A percentile compares a stretch with the other conserved stretches of the same genome.
These are phyloP conservation scores for Fusarium abutilonis DNA, from an alignment of 2,329 filamentous ascomycete species.

Conservation along the genomic window DNA sequence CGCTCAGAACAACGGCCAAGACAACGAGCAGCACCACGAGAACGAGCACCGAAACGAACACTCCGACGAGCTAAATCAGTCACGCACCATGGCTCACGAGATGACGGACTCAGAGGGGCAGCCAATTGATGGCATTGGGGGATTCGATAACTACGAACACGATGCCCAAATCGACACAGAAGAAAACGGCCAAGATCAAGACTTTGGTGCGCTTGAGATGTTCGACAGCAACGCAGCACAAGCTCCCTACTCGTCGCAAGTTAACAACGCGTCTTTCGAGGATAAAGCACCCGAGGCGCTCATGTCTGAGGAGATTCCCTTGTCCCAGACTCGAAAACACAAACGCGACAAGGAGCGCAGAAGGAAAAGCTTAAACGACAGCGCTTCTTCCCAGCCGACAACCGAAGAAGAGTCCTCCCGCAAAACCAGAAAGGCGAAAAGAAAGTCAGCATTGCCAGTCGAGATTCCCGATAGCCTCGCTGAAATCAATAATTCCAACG, in stretches of 20 bases:
- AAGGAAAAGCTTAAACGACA: constrained; percentile 35
- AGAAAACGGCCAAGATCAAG: constrained; percentile 42
- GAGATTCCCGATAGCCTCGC: constrained; percentile 39
- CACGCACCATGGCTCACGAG: constrained; percentile 17
- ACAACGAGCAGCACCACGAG: constrained; percentile 34
- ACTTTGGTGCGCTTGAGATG: constrained; percentile 52
- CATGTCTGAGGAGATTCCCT: constrained; percentile 42
- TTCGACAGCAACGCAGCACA: constrained; percentile 52
- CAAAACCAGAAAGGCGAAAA: constrained; percentile 46
- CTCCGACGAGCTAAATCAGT: constrained; percentile 28
- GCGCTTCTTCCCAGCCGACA: constrained; percentile 25
- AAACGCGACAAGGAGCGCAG: constrained; percentile 50
- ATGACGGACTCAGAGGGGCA: constrained; percentile 42
- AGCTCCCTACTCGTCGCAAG: constrained; percentile 47
- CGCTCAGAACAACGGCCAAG: constrained; percentile 31
- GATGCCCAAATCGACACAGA: constrained; percentile 39
- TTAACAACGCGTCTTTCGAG: constrained; percentile 26
- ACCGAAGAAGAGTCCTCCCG: constrained; percentile 33
- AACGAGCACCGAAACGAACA: constrained; percentile 26
- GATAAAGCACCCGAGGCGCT: constrained; percentile 46
- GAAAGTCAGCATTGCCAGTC: constrained; percentile 24
- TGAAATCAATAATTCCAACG: constrained; percentile 14
- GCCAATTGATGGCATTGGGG: constrained; percentile 42
- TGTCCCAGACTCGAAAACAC: constrained; percentile 40
- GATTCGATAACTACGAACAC: constrained; percentile 42